Percentiles rank a stretch among this genome's conserved stretches.
These are phyloP conservation scores for Colletotrichum phormii DNA, from an alignment of 2,329 filamentous ascomycete genomes.

Conservation along the genomic window DNA sequence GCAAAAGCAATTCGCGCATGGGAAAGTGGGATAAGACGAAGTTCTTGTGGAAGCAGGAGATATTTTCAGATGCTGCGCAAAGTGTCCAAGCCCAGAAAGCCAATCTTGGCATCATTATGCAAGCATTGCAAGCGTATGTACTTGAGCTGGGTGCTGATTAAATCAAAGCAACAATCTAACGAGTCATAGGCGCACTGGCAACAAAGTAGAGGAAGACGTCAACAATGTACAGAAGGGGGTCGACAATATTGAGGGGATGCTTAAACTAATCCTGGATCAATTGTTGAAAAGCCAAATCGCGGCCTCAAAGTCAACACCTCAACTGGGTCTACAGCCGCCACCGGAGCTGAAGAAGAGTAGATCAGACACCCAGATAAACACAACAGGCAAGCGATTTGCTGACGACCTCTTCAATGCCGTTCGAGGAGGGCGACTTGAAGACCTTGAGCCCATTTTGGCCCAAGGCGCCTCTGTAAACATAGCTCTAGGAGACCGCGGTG, in stretches of 20 bases:
- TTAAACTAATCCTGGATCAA: not conserved
- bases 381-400: not conserved
- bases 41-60: conserved; percentile 15
- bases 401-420: not conserved
- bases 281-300: not conserved
- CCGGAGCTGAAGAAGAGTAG: conserved; percentile 6
- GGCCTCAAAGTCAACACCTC: not conserved
- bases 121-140: not conserved
- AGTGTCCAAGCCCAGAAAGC: conserved; percentile 6
- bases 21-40: conserved; percentile 26
- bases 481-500: not conserved
- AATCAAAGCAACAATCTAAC: not conserved
- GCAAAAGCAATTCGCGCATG: not conserved
- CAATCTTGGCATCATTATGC: not conserved
- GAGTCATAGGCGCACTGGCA: not conserved
- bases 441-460: conserved; percentile 2
- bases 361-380: conserved; percentile 19
- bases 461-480: not conserved
- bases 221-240: not conserved
- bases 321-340: conserved; percentile 3
- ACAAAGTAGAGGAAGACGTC: not conserved
- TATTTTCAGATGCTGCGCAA: conserved; percentile 6
- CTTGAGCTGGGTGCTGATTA: not conserved
- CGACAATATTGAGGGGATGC: not conserved
- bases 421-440: not conserved